These are phyloP conservation scores for Oryza glaberrima DNA, from an alignment of 176 grass and related monocot species.

Conservation along the genomic window DNA sequence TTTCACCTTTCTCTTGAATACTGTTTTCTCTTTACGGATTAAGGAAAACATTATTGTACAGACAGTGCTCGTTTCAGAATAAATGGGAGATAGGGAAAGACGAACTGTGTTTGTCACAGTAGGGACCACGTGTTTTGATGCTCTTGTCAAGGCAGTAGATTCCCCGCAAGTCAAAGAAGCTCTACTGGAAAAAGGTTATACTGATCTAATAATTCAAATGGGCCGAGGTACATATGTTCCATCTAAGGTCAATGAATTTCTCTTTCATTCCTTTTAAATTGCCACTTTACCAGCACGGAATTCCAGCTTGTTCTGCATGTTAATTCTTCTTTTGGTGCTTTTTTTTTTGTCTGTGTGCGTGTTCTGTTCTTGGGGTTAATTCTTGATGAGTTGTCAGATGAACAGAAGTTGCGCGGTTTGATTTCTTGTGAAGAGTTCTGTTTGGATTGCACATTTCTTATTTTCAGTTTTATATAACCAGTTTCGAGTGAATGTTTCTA, in stretches of 20 bases:
- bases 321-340: neutral
- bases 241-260: constrained; percentile 51
- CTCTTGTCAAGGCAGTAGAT: constrained; percentile 60
- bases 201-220: constrained; percentile 69
- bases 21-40: neutral
- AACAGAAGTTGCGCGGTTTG: neutral
- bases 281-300: neutral
- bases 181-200: constrained; percentile 54
- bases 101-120: constrained; percentile 66
- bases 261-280: neutral
- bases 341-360: neutral
- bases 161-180: constrained; percentile 53
- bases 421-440: neutral
- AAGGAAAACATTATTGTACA: neutral
- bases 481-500: neutral
- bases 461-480: neutral
- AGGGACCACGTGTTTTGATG: constrained; percentile 71
- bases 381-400: neutral
- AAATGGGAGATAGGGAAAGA: constrained; percentile 27
- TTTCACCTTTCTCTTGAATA: neutral
- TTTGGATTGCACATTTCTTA: neutral
- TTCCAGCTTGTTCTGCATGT: neutral
- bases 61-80: neutral
- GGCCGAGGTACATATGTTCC: constrained; percentile 62
- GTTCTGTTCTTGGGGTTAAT: neutral